Conservation (phyloP, 2,329 filamentous ascomycete species). For the Fusarium verticillioides region DNA sequence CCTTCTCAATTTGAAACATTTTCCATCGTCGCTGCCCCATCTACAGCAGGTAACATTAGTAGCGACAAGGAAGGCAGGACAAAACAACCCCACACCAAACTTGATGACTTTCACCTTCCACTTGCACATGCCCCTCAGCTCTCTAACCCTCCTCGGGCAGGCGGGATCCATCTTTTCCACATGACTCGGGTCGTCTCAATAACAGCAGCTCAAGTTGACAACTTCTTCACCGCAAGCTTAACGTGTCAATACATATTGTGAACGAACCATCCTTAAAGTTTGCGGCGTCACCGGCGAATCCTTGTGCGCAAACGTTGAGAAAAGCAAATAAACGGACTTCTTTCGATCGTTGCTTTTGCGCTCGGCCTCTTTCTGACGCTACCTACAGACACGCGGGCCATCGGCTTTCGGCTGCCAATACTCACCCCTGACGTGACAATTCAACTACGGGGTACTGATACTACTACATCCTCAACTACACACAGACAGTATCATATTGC, state of each 20-base stretch:
- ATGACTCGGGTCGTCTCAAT: slow-evolving; percentile 1
- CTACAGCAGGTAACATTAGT: not conserved
- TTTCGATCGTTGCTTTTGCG: not conserved
- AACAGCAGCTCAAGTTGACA: not conserved
- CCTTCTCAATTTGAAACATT: not conserved
- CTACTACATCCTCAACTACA: slow-evolving; percentile 14
- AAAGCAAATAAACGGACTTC: not conserved
- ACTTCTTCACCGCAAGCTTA: slow-evolving; percentile 14
- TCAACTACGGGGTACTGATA: slow-evolving; percentile 2
- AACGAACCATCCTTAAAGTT: not conserved
- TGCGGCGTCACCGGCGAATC: not conserved
- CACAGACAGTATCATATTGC: not conserved
- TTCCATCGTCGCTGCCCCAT: not conserved
- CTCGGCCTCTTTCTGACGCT: not conserved
- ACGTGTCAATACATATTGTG: not conserved
- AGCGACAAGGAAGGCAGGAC: not conserved
- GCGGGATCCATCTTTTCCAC: slow-evolving; percentile 9
- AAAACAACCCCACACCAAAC: not conserved
- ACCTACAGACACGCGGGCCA: not conserved
- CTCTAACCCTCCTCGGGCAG: slow-evolving; percentile 12
- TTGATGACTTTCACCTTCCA: not conserved
- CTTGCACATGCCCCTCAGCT: not conserved
- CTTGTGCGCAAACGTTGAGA: not conserved
- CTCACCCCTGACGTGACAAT: slow-evolving; percentile 6
- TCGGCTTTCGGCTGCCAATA: not conserved